Percentiles rank a stretch among this genome's conserved stretches.
Conservation (phyloP, 2,329 filamentous ascomycete genomes). For the Aureobasidium sp. region DNA sequence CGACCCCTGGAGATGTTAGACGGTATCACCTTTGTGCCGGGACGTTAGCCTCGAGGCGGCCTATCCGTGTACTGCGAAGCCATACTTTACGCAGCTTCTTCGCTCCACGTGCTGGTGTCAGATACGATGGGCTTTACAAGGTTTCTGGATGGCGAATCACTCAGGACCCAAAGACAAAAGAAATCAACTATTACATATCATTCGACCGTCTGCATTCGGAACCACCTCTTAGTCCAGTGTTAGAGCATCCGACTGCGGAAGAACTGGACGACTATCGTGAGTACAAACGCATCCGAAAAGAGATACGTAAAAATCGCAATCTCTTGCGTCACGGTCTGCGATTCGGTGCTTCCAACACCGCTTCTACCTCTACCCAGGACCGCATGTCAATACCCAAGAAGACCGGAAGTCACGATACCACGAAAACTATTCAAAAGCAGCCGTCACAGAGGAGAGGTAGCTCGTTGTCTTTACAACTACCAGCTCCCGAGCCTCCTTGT, state of each 20-base stretch:
- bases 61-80: slow-evolving; percentile 36
- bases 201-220: slow-evolving; percentile 27
- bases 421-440: neutral
- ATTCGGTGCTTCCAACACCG: neutral
- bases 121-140: slow-evolving; percentile 41
- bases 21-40: slow-evolving; percentile 36
- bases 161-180: slow-evolving; percentile 17
- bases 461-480: neutral
- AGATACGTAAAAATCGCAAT: neutral
- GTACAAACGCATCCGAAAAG: slow-evolving; percentile 33
- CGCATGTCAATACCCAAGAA: neutral
- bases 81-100: slow-evolving; percentile 36
- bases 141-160: slow-evolving; percentile 34
- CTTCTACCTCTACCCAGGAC: neutral
- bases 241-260: slow-evolving; percentile 31
- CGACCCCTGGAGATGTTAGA: slow-evolving; percentile 30
- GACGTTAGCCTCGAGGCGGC: slow-evolving; percentile 30
- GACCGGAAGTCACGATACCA: neutral
- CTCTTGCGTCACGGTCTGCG: neutral
- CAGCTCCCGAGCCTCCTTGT: neutral
- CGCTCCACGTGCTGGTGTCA: slow-evolving; percentile 37
- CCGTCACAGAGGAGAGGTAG: neutral
- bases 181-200: slow-evolving; percentile 30
- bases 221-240: slow-evolving; percentile 27
- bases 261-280: slow-evolving; percentile 41